Evolutionary conservation across 2,329 filamentous ascomycete genomes (phyloP), one percentile per base, ranked within the genome.

Genomic region (Passalora sequoiae): DNA sequence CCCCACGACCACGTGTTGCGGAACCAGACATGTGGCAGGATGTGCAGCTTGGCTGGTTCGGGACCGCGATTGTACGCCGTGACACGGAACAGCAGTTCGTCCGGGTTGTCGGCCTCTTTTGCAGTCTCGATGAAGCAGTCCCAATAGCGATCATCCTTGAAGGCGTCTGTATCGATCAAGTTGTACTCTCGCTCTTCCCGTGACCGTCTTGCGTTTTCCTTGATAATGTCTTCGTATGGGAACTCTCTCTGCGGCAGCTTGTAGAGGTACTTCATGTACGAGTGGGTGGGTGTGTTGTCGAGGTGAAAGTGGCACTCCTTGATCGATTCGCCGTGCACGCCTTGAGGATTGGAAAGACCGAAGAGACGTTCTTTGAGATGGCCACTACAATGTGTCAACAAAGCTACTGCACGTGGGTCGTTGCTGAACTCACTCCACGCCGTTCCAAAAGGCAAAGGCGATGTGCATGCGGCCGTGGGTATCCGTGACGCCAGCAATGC

Each of bases 261-360:
- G 78, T 97, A 97, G 55, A 97, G 82, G 62, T 83, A 94, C 67
- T 97, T 97, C 91, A 97, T 97, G 73, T 97, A 97, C 20, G 91
- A 94, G 68, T 96, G 89, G 43, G 79, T 80, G 45, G 91, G 91
- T 20, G 87, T 94, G 65, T 97, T 97, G 68, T 97, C 91, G 46
- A 96, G 70, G 66, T 97, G 91, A 61, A 96, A 97, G 69, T 97
- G 89, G 43, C 86, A 87, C 70, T 97, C 91, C 68, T 96, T 97
- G 73, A 97, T 77, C 64, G 88, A 94, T 70, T 97, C 92, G 53
- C 92, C 92, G 70, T 97, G 92, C 62, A 96, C 96, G 55, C 91
- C 91, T 69, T 97, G 88, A 2, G 91, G 89, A 64, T 97, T 97
- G 38, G 91, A 95, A 42, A 97, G 75, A 43, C 91, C 91, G 62